Percentiles rank a stretch among this genome's conserved stretches.
phyloP scores from a whole-genome alignment of 2,329 filamentous ascomycete species.

The Pseudogymnoascus sp. region DNA sequence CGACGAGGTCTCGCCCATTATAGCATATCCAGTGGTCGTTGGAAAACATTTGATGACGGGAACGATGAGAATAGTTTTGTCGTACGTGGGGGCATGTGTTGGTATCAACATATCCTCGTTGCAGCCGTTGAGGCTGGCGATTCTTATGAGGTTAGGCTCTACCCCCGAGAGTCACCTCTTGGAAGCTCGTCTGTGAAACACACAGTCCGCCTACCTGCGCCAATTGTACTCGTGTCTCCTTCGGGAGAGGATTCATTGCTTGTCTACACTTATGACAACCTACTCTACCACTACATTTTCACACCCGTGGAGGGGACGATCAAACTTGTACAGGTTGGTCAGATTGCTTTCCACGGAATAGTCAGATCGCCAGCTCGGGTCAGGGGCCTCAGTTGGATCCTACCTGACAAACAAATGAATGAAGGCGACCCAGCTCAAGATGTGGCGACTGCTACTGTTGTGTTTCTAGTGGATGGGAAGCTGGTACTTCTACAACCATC shows the following conservation, averaged over 20 bases:
- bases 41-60: slow-evolving; percentile 86
- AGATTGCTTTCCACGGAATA: slow-evolving; percentile 95
- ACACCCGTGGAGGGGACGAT: slow-evolving; percentile 61
- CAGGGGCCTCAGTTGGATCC: slow-evolving; percentile 87
- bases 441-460: slow-evolving; percentile 82
- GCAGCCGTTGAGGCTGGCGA: slow-evolving; percentile 83
- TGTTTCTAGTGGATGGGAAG: slow-evolving; percentile 97
- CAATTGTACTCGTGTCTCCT: slow-evolving; percentile 81
- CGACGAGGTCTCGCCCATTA: slow-evolving; percentile 89
- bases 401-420: slow-evolving; percentile 80
- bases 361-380: slow-evolving; percentile 89
- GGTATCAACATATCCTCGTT: slow-evolving; percentile 92
- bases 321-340: slow-evolving; percentile 83
- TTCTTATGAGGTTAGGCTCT: slow-evolving; percentile 81
- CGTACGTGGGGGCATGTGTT: slow-evolving; percentile 94
- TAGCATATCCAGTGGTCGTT: slow-evolving; percentile 85
- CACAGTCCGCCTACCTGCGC: slow-evolving; percentile 68
- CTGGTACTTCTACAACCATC: slow-evolving; percentile 86
- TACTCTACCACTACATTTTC: slow-evolving; percentile 91
- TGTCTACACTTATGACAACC: slow-evolving; percentile 95
- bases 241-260: slow-evolving; percentile 91
- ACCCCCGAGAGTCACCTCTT: slow-evolving; percentile 76
- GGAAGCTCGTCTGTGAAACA: slow-evolving; percentile 68
- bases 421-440: slow-evolving; percentile 94
- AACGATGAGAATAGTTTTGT: slow-evolving; percentile 82